Base-by-base conservation (phyloP, 352 stramenopile genomes). In the Globisporangium irregulare region DNA sequence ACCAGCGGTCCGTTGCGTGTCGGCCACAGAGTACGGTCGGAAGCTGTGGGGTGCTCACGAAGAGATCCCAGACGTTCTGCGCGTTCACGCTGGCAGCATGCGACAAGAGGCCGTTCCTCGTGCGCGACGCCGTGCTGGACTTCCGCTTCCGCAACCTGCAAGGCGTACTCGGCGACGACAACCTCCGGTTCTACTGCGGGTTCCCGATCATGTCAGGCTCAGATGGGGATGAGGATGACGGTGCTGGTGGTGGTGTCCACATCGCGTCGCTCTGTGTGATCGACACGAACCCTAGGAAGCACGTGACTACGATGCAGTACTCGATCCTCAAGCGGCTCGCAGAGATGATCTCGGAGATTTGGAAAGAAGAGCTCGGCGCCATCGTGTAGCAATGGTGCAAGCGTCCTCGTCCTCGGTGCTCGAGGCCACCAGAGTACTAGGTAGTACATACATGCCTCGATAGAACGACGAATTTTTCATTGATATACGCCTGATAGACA, bases 231-330 rank as follows among this genome's bases (percentile, higher is more conserved):
- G 29, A 20, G 8, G 18, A 20, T 7, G 15, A 7, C 4, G 41
- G 41, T n/a, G 10, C 4, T n/a, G 14, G 41, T 7, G 43, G 18
- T 9, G 43, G 43, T n/a, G 14, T 66, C 0, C 57, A 63, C 41
- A 73, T 88, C 12, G 79, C 79, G 6, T 69, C 78, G 61, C 70
- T 90, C 8, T 85, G 73, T 38, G 69, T 89, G 10, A 56, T 82
- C 20, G 81, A 87, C 63, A 72, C 41, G 4, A 81, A 78, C 22
- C 79, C 79, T 1, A 64, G 66, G 24, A 84, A 82, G n/a, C 77
- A 66, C 14, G 71, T 89, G 59, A 87, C 79, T 34, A 87, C 81
- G 1, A 87, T 83, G 77, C 81, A 89, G 69, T 89, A 89, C 69
- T 75, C 73, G 22, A 73, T 86, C 57, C 27, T 86, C 57, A 81